A percentile compares a stretch with the other conserved stretches of the same genome.
These are phyloP conservation scores for Paramecium primaurelia DNA, from an alignment of 73 alveolate species.

Conservation along the genomic window DNA sequence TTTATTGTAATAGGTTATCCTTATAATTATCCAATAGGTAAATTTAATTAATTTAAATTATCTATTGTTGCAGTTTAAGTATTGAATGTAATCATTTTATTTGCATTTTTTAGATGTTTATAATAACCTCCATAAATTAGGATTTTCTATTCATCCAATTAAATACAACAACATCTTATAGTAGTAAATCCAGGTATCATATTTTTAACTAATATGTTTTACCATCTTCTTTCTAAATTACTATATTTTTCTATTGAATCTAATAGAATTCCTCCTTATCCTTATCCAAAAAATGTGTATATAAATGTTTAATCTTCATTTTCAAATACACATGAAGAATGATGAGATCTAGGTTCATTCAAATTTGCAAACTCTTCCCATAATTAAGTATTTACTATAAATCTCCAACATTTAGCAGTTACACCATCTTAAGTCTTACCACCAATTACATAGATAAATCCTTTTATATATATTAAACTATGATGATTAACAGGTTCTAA, in stretches of 20 bases:
- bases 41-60: neutral
- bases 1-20: neutral
- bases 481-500: neutral
- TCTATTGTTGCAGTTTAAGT: constrained; percentile 6
- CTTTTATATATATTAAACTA: neutral
- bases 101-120: neutral
- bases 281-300: neutral
- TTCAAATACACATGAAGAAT: neutral
- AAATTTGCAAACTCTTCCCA: neutral
- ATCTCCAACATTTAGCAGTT: neutral
- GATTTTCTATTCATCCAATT: neutral
- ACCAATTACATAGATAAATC: neutral
- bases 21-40: neutral
- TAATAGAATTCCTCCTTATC: neutral
- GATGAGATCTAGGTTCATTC: constrained; percentile 17
- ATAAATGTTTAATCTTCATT: neutral
- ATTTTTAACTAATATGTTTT: neutral
- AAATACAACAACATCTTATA: neutral
- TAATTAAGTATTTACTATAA: neutral
- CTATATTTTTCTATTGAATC: neutral
- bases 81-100: constrained; percentile 6
- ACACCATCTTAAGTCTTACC: constrained; percentile 20
- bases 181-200: constrained; percentile 16
- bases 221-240: neutral
- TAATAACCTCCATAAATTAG: neutral